Evolutionary conservation across 1,139 yeast genomes (phyloP), one percentile per base, ranked within the genome.

Genomic region (Pichia sp.): DNA sequence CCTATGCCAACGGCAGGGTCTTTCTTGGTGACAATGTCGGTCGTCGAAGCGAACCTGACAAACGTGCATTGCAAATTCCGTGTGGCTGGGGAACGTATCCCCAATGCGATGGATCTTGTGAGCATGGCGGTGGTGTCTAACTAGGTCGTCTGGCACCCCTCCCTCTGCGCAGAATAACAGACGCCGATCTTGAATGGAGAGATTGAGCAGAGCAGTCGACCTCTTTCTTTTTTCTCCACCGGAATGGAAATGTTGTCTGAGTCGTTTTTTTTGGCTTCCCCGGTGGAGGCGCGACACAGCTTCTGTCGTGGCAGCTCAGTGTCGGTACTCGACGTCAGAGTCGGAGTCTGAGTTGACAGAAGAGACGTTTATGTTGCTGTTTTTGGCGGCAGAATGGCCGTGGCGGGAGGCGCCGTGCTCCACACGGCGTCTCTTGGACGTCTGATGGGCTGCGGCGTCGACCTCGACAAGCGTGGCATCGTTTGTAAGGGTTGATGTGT

Each of bases 1-100:
- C 58, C 58, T 16, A 55, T 51, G n/a, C 61, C 61, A 29, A 53
- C 44, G 1, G 52, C 48, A 34, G 54, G 49, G 44, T 59, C 60
- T 38, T 57, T 54, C 24, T 55, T 50, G 27, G 58, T 49, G 6
- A 53, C 51, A 1, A 50, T 40, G 6, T 53, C 60, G 2, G 60
- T 31, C 1, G 58, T 58, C 10, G 60, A 56, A 1, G 57, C 59
- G n/a, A n/a, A 43, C 47, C 58, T 46, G 9, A 41, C 36, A 30
- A 42, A 49, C 38, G 51, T 38, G n/a, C 29, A 10, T 14, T 7
- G 42, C n/a, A 40, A 14, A n/a, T 14, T 48, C 2, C 27, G 27
- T 30, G 43, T 24, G 7, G 33, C 27, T 8, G 50, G 38, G 2
- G 42, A 10, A 12, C 44, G 20, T 46, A 46, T 30, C 12, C 48